Percentiles rank a stretch among this genome's conserved stretches.
phyloP scores from a whole-genome alignment of 331 rosid species.

The Malus hybrid region DNA sequence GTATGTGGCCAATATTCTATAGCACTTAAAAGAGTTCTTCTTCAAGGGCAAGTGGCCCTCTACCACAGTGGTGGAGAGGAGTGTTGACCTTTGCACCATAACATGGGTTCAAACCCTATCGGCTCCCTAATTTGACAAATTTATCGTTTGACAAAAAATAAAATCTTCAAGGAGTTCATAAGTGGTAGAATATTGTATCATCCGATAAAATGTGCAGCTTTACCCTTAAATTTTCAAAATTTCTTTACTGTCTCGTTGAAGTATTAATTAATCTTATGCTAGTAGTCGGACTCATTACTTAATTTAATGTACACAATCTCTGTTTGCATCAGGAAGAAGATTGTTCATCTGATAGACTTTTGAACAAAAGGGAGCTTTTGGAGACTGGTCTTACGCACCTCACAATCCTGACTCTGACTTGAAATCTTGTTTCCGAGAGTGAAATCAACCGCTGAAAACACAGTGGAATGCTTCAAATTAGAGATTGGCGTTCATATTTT shows the following conservation, averaged over 20 bases:
- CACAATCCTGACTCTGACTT: slow-evolving; percentile 27
- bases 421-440: not conserved
- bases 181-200: not conserved
- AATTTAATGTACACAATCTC: not conserved
- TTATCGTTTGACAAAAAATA: too few relatives aligned
- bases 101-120: accelerated
- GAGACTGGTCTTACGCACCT: slow-evolving; percentile 53
- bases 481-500: not conserved
- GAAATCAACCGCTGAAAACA: not conserved
- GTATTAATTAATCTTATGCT: not conserved
- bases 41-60: not conserved
- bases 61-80: too few relatives aligned
- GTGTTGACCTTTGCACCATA: too few relatives aligned
- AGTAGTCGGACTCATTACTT: not conserved
- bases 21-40: not conserved
- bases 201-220: not conserved
- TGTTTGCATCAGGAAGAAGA: slow-evolving; percentile 51
- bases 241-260: not conserved
- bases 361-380: slow-evolving; percentile 64
- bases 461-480: not conserved
- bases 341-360: slow-evolving; percentile 70
- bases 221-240: not conserved
- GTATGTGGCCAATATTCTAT: not conserved
- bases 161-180: not conserved
- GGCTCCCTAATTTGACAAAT: too few relatives aligned